phyloP scores from a whole-genome alignment of 2,329 filamentous ascomycete genomes.

The Sordariomycetes sp. region DNA sequence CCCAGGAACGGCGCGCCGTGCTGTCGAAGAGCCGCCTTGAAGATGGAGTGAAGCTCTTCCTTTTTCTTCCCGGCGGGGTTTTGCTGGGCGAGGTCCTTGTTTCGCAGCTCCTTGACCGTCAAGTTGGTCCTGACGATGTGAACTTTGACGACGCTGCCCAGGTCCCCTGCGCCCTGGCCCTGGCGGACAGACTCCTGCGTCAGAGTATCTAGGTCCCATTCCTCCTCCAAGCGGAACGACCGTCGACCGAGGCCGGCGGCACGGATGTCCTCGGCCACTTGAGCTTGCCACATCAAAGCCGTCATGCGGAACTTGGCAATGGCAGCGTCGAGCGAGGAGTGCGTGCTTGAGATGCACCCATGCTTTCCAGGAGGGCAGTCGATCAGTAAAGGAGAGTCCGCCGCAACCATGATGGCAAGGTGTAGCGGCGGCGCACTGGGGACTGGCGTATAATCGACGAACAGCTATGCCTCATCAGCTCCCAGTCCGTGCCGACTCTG shows the following conservation, averaged over 20 bases:
- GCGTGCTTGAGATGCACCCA: constrained; percentile 40
- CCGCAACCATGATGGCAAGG: constrained; percentile 59
- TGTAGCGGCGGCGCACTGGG: constrained; percentile 55
- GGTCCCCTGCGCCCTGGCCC: constrained; percentile 1
- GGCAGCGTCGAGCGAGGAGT: constrained; percentile 48
- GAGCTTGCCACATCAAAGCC: constrained; percentile 69
- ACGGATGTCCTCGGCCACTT: constrained; percentile 67
- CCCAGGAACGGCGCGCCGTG: constrained; percentile 20
- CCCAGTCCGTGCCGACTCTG: background rate
- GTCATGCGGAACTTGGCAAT: constrained; percentile 64
- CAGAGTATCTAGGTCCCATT: constrained; percentile 60
- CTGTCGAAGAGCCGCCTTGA: constrained; percentile 34
- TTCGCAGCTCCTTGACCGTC: constrained; percentile 57
- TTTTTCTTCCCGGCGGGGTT: constrained; percentile 44
- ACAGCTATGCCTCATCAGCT: background rate
- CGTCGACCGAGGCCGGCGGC: constrained; percentile 58
- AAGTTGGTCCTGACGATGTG: constrained; percentile 58
- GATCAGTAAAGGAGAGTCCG: constrained; percentile 59
- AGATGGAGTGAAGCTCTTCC: constrained; percentile 38
- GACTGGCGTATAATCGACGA: constrained; percentile 41
- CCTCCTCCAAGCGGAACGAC: constrained; percentile 65
- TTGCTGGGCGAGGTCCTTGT: constrained; percentile 57
- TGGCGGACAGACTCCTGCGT: constrained; percentile 19
- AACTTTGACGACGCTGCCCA: constrained; percentile 43
- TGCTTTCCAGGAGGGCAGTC: constrained; percentile 56